Evolutionary conservation across 129 eudicot species (phyloP), one percentile per base, ranked within the genome.

Genomic region (Centaurea solstitialis): DNA sequence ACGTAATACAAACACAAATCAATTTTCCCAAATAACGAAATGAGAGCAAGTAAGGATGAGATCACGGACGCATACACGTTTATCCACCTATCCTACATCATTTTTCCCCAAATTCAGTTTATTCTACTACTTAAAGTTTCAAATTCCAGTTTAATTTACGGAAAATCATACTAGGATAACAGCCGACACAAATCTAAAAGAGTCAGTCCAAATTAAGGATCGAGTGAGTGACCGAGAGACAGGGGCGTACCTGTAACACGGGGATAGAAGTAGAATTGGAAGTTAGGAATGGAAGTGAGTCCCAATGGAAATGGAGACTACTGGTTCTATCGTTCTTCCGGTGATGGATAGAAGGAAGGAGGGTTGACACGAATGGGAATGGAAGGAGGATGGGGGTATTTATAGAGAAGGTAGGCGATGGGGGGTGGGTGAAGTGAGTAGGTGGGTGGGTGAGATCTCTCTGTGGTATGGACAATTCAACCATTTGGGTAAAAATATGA

Each of bases 161-260:
- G 23, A 13, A 33, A 40, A 10, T 21, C 12, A 35, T 5, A 39
- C 73, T 66, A 45, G 67, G 37, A 47, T 47, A 37, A 28, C 13
- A 71, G 75, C 53, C 75, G 53, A 71, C 78, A 43, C 41, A 40
- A 22, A 67, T 67, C 37, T 28, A 67, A 22, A 67, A 53, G 21
- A 22, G 74, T 77, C 83, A 22, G 74, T 77, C 83, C 71, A 70
- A 57, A 70, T n/a, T n/a, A n/a, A n/a, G n/a, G n/a, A n/a, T 30
- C 59, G 26, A 45, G 28, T 1, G 35, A 76, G 11, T 21, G 64
- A 23, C 26, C 65, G 75, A n/a, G 39, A 72, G 38, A 72, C 73
- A 62, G 75, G 79, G 77, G 85, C 80, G 71, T 81, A 81, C 85
- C 85, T 68, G 85, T 68, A 68, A 67, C 20, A n/a, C 22, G 57